A percentile compares a stretch with the other conserved stretches of the same genome.
Evolutionary conservation across 1,284 basidiomycete genomes (phyloP).

Genomic region (Ganoderma resinaceum): DNA sequence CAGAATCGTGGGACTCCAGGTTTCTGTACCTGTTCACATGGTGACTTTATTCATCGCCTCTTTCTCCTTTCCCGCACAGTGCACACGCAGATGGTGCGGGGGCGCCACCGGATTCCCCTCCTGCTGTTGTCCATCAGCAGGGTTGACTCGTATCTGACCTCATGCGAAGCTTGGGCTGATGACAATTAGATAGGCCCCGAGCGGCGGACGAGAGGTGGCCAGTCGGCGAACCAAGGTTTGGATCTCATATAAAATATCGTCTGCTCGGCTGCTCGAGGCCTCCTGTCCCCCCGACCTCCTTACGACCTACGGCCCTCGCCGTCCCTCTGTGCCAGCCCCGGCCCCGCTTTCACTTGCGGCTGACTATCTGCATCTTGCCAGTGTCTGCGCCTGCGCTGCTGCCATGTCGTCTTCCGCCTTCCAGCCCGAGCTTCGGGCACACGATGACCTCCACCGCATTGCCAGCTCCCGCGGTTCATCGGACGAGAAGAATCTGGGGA

Average conservation of each 20-base stretch:
- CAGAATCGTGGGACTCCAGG: not conserved
- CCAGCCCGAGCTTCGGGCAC: constrained; percentile 17
- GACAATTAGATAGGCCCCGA: not conserved
- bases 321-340: constrained; percentile 12
- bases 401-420: constrained; percentile 23
- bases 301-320: constrained; percentile 6
- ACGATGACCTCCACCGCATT: constrained; percentile 20
- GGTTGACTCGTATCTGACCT: not conserved
- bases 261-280: not conserved
- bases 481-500: constrained; percentile 21
- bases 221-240: not conserved
- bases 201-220: not conserved
- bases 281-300: not conserved
- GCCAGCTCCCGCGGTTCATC: constrained; percentile 21
- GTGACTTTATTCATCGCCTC: constrained; percentile 1
- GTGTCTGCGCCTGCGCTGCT: constrained; percentile 24
- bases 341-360: constrained; percentile 23
- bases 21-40: constrained; percentile 16
- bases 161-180: not conserved
- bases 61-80: not conserved
- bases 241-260: constrained; percentile 12
- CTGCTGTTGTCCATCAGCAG: not conserved
- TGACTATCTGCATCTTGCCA: constrained; percentile 6
- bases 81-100: not conserved
- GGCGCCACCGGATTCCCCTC: not conserved